phyloP scores from a whole-genome alignment of 805 yeast species.

The Starmerella ratchasimensis region DNA sequence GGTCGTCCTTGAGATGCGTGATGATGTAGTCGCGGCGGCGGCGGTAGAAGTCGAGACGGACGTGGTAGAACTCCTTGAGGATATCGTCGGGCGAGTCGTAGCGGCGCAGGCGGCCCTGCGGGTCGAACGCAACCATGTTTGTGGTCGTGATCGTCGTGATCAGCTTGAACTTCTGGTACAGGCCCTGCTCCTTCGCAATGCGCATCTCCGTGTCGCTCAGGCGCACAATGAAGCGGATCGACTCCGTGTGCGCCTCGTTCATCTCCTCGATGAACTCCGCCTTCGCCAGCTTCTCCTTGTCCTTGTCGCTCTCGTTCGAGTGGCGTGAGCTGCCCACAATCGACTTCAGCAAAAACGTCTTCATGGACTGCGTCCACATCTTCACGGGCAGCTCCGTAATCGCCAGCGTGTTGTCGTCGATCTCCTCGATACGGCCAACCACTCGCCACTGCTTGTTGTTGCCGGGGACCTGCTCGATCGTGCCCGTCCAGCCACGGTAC shows the following conservation, averaged over 20 bases:
- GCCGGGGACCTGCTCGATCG: conserved; percentile 39
- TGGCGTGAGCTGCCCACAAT: conserved; percentile 29
- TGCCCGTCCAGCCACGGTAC: conserved; percentile 93
- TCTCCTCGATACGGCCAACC: conserved; percentile 66
- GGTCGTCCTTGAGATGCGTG: conserved; percentile 52
- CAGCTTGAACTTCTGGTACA: conserved; percentile 73
- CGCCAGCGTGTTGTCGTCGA: conserved; percentile 66
- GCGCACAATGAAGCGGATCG: conserved; percentile 64
- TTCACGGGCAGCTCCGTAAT: conserved; percentile 87
- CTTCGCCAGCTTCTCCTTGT: conserved; percentile 23
- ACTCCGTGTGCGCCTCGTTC: conserved; percentile 76
- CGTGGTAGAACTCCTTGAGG: conserved; percentile 67
- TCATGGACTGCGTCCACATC: conserved; percentile 84
- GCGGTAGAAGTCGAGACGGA: conserved; percentile 81
- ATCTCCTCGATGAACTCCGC: conserved; percentile 81
- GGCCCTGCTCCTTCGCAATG: conserved; percentile 58
- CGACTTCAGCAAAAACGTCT: conserved; percentile 66
- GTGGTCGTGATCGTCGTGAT: conserved; percentile 51
- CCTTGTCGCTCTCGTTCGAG: conserved; percentile 39
- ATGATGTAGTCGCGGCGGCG: conserved; percentile 74
- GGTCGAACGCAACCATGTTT: conserved; percentile 94
- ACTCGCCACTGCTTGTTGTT: conserved; percentile 56
- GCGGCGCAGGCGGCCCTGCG: conserved; percentile 71
- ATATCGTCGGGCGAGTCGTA: conserved; percentile 68
- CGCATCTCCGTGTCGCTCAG: conserved; percentile 71